Base-by-base conservation (phyloP, 2,329 filamentous ascomycete species). In the Paecilomyces dactylethromorphus region DNA sequence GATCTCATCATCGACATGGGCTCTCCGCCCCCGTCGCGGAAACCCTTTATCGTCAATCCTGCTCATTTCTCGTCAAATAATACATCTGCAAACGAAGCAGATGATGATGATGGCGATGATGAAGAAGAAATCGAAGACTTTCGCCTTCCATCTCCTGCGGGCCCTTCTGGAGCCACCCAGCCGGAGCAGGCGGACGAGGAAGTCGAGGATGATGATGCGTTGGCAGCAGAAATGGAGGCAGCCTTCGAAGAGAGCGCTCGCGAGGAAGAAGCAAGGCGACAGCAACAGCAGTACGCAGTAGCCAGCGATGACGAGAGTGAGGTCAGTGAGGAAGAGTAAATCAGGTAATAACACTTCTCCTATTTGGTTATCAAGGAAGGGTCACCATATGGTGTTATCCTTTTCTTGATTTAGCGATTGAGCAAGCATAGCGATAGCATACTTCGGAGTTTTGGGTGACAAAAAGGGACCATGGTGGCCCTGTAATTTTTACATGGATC, bases 271-370 rank as follows among this genome's bases (percentile, higher is more conserved):
- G 78, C 80, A 26, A 66, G 69, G 29, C 61, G 66, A 7, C 61
- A 69, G 15, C 67, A 68, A 22, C 68, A 70, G 39, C 69, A 68
- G 31, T 74, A 74, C 26, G 62, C 64, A 57, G 63, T 69, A 52
- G 64, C 66, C 24, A 81, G 78, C 35, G 83, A 85, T 18, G 74
- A 79, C 56, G 85, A 87, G 70, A 87, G 85, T 63, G 84, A 86
- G 64, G 84, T 87, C 57, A 87, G 85, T 63, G 85, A 87, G 68
- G 85, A 87, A 69, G 85, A 87, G 68, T 87, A 62, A 71, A 18
- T 54, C 15, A 32, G 31, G 50, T 52, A 29, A 26, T 13, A 12
- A 52, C 15, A 4, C 29, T 21, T 54, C 24, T 10, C 24, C 32
- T 22, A n/a, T 31, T n/a, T 26, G 51, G n/a, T 53, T 53, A 53